These are phyloP conservation scores for Extremus antarcticus DNA, from an alignment of 495 filamentous ascomycete genomes.

Conservation along the genomic window DNA sequence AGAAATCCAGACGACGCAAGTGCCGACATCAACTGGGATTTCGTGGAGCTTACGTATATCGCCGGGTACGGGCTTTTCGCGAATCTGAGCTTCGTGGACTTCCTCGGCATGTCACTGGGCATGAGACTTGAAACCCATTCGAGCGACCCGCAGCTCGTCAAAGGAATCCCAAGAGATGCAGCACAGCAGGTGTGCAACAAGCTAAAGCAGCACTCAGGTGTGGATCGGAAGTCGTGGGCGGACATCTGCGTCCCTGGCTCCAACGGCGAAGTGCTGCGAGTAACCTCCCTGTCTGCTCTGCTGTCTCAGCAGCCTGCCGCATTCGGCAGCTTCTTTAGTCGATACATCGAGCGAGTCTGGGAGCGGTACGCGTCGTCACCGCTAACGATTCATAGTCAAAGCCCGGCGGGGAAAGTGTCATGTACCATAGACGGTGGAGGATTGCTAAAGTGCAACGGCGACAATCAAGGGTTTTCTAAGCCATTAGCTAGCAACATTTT, in stretches of 20 bases:
- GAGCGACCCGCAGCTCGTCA: slow-evolving; percentile 20
- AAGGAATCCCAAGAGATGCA: slow-evolving; percentile 26
- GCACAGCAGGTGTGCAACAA: slow-evolving; percentile 29
- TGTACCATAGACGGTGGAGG: slow-evolving; percentile 30
- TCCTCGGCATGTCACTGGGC: slow-evolving; percentile 34
- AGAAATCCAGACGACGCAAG: slow-evolving; percentile 33
- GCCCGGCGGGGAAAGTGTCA: slow-evolving; percentile 24
- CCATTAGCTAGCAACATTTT: slow-evolving; percentile 33
- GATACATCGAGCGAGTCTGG: slow-evolving; percentile 35
- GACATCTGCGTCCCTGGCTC: slow-evolving; percentile 24
- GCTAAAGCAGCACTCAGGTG: slow-evolving; percentile 23
- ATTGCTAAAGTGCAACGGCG: slow-evolving; percentile 26
- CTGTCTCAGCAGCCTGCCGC: slow-evolving; percentile 19
- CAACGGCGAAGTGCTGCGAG: slow-evolving; percentile 28
- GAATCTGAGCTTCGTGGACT: slow-evolving; percentile 39
- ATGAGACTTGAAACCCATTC: slow-evolving; percentile 26
- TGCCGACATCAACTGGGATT: slow-evolving; percentile 34
- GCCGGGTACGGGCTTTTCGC: slow-evolving; percentile 26
- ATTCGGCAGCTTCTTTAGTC: slow-evolving; percentile 27
- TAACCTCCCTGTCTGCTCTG: slow-evolving; percentile 29
- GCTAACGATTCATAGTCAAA: slow-evolving; percentile 32
- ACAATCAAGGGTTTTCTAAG: slow-evolving; percentile 32
- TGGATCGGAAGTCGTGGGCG: slow-evolving; percentile 32
- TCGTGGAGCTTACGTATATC: slow-evolving; percentile 35
- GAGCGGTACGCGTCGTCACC: slow-evolving; percentile 26